These are phyloP conservation scores for Cytidiella melzeri DNA, from an alignment of 768 basidiomycete genomes.

Conservation along the genomic window DNA sequence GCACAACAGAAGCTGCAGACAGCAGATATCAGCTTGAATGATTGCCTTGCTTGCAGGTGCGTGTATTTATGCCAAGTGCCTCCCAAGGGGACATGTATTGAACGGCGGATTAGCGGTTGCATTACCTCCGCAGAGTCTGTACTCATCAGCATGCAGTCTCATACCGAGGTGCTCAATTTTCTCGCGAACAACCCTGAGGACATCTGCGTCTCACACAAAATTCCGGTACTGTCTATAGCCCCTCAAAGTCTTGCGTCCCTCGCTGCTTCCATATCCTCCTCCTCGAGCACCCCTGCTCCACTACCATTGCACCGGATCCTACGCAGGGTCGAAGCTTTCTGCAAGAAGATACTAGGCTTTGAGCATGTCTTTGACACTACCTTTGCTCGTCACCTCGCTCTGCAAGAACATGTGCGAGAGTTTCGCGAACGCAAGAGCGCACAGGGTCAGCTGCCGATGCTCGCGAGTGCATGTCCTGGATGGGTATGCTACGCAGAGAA, in stretches of 20 bases:
- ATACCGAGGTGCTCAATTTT: constrained; percentile 83
- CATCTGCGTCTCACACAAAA: constrained; percentile 35
- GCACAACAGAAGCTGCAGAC: constrained; percentile 68
- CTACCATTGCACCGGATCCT: constrained; percentile 57
- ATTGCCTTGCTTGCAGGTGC: constrained; percentile 96
- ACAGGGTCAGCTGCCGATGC: constrained; percentile 64
- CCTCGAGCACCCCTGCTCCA: constrained; percentile 32
- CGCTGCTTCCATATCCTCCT: constrained; percentile 48
- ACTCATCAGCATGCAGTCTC: constrained; percentile 92
- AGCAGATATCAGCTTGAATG: constrained; percentile 94
- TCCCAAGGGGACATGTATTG: too few species aligned
- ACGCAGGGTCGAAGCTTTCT: constrained; percentile 67
- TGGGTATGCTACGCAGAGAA: constrained; percentile 99
- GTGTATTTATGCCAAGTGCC: too few species aligned
- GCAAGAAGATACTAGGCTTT: constrained; percentile 61
- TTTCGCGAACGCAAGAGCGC: constrained; percentile 62
- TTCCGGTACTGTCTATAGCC: constrained; percentile 80
- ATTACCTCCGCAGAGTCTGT: constrained; percentile 98
- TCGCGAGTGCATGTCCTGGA: constrained; percentile 94
- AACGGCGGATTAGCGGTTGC: constrained; percentile 62
- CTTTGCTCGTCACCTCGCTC: constrained; percentile 82
- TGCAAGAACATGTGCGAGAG: constrained; percentile 77
- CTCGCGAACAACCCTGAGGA: constrained; percentile 48
- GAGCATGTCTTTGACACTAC: constrained; percentile 90
- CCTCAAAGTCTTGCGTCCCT: constrained; percentile 85